A percentile compares a stretch with the other conserved stretches of the same genome.
These are phyloP conservation scores for Lithohypha guttulata DNA, from an alignment of 2,329 filamentous ascomycete genomes.

Conservation along the genomic window DNA sequence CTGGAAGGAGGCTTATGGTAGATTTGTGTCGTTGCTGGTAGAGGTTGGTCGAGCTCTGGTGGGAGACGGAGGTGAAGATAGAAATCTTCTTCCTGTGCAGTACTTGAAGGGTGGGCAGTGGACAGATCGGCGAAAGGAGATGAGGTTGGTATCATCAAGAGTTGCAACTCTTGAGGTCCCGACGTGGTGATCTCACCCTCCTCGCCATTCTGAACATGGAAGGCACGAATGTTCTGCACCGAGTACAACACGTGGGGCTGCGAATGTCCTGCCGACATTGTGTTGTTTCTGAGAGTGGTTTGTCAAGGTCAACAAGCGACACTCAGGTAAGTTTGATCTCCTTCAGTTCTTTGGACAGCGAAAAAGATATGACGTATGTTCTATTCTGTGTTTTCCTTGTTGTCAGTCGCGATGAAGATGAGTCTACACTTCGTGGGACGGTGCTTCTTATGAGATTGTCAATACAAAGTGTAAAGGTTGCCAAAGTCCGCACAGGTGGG, in stretches of 20 bases:
- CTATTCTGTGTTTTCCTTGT: no score
- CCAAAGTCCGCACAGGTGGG: no score
- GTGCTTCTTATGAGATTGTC: no score
- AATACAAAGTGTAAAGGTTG: no score
- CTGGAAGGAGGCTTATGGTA: conserved; percentile 89
- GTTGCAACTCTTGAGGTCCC: conserved; percentile 79
- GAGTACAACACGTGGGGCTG: conserved; percentile 45
- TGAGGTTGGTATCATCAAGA: conserved; percentile 90
- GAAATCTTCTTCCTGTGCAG: conserved; percentile 70
- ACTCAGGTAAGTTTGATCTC: no score
- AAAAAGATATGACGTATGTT: not conserved
- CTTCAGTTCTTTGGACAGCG: not conserved
- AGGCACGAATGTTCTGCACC: conserved; percentile 76
- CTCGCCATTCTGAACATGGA: conserved; percentile 78
- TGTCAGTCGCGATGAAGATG: no score
- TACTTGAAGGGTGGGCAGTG: conserved; percentile 46
- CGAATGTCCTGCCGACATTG: conserved; percentile 36
- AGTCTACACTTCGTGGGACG: no score
- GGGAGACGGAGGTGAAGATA: conserved; percentile 92
- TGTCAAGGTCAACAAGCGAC: no score
- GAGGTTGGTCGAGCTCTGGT: conserved; percentile 82
- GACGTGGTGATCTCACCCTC: conserved; percentile 73
- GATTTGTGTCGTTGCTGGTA: conserved; percentile 92
- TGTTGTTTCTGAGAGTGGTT: not conserved
- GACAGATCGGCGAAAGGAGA: conserved; percentile 52